These are phyloP conservation scores for Bipolaris victoriae DNA, from an alignment of 2,329 filamentous ascomycete genomes.

Conservation along the genomic window DNA sequence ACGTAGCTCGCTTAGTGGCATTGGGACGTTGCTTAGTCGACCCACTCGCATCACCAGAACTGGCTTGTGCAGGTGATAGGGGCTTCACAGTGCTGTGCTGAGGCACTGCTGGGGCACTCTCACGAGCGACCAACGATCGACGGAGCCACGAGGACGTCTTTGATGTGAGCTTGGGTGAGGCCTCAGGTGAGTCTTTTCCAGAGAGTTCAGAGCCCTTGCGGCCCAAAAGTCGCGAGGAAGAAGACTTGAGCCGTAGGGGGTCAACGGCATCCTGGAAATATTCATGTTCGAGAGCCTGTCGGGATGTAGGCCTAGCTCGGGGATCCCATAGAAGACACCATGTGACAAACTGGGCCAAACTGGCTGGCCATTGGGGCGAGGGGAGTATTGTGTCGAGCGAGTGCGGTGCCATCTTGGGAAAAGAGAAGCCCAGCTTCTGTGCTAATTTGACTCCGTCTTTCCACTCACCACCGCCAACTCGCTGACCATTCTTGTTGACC, in stretches of 20 bases:
- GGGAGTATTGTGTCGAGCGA: constrained; percentile 93
- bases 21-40: constrained; percentile 61
- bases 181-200: constrained; percentile 63
- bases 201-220: constrained; percentile 88
- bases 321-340: constrained; percentile 99
- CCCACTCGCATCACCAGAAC: constrained; percentile 52
- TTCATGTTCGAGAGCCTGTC: constrained; percentile 92
- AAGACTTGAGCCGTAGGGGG: constrained; percentile 89
- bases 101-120: constrained; percentile 67
- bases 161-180: constrained; percentile 66
- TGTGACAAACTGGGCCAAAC: constrained; percentile 90
- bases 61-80: constrained; percentile 53
- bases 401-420: constrained; percentile 98
- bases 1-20: constrained; percentile 84
- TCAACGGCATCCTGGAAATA: constrained; percentile 94
- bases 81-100: constrained; percentile 52
- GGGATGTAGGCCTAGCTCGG: constrained; percentile 85
- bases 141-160: constrained; percentile 95
- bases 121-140: constrained; percentile 85
- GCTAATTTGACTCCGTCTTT: constrained; percentile 90
- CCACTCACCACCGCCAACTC: constrained; percentile 96
- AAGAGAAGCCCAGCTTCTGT: constrained; percentile 96
- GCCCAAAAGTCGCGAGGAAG: constrained; percentile 80
- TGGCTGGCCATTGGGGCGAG: constrained; percentile 86
- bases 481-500: constrained; percentile 88